Conservation (phyloP, 306 rosid genomes). For the Cucumis melo region DNA sequence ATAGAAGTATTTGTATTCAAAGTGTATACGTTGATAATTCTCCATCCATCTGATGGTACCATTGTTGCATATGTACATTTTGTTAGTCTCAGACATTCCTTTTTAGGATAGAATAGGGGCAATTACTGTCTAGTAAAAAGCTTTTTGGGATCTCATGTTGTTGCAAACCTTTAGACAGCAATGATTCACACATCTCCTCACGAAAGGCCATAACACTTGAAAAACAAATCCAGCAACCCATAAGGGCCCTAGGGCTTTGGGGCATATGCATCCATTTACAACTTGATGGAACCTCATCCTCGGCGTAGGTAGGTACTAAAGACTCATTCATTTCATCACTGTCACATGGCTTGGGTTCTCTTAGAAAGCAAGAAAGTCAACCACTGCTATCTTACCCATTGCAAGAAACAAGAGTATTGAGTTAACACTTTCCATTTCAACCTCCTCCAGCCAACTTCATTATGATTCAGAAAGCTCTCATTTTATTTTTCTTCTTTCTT, state of each 20-base stretch:
- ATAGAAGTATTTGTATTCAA: not conserved
- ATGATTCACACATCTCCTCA: not conserved
- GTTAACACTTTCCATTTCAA: not conserved
- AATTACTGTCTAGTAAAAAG: not conserved
- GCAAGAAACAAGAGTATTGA: not conserved
- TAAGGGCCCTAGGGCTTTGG: not conserved
- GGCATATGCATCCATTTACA: not conserved
- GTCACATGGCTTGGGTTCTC: not conserved
- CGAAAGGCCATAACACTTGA: not conserved
- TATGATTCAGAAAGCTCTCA: not conserved
- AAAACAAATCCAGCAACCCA: not conserved
- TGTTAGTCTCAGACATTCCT: not conserved
- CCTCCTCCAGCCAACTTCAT: not conserved
- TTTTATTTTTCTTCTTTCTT: not conserved
- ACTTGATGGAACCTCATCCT: not conserved
- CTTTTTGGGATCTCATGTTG: not conserved
- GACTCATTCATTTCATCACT: not conserved
- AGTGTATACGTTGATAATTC: not conserved
- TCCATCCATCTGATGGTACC: not conserved
- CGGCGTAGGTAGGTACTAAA: not conserved
- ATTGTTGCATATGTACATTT: not conserved
- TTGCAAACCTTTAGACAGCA: not conserved
- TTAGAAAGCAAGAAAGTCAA: not conserved
- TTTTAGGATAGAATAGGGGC: not conserved
- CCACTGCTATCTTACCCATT: not conserved